Evolutionary conservation across 352 stramenopile species (phyloP).

Genomic region (Blastocystis sp.): DNA sequence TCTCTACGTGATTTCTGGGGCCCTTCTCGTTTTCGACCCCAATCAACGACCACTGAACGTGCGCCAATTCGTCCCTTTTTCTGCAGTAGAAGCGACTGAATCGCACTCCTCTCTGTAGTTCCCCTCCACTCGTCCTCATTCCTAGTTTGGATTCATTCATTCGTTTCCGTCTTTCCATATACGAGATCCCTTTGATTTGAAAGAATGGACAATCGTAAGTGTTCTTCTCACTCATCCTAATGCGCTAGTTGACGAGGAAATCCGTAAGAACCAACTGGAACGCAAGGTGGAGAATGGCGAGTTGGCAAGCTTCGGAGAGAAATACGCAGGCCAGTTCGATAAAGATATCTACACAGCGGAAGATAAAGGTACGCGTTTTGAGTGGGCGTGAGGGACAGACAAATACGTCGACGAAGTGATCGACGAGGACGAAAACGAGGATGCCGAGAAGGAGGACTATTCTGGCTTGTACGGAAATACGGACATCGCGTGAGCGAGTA

Average conservation of each 20-base stretch:
- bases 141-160: too few species aligned
- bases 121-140: too few species aligned
- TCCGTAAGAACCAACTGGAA: slow-evolving; percentile 53
- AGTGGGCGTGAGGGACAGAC: neutral
- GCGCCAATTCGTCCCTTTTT: too few species aligned
- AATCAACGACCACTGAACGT: too few species aligned
- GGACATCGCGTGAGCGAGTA: neutral
- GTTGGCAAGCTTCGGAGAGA: slow-evolving; percentile 41
- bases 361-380: slow-evolving; percentile 25
- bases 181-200: too few species aligned
- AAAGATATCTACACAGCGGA: slow-evolving; percentile 49
- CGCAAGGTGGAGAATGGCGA: slow-evolving; percentile 42
- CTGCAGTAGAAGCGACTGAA: too few species aligned
- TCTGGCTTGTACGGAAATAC: neutral
- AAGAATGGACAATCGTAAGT: slow-evolving; percentile 55
- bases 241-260: slow-evolving; percentile 42
- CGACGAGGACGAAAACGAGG: slow-evolving; percentile 56
- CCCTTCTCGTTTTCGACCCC: too few species aligned
- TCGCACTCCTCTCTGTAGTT: too few species aligned
- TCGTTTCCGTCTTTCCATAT: too few species aligned
- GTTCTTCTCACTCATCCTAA: neutral
- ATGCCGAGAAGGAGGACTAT: slow-evolving; percentile 26
- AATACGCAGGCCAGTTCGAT: slow-evolving; percentile 65
- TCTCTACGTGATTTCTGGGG: too few species aligned
- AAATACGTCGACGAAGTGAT: slow-evolving; percentile 53